Percentiles rank a stretch among this genome's conserved stretches.
Conservation (phyloP, 179 eudicot species). For the Drosera spatulata region DNA sequence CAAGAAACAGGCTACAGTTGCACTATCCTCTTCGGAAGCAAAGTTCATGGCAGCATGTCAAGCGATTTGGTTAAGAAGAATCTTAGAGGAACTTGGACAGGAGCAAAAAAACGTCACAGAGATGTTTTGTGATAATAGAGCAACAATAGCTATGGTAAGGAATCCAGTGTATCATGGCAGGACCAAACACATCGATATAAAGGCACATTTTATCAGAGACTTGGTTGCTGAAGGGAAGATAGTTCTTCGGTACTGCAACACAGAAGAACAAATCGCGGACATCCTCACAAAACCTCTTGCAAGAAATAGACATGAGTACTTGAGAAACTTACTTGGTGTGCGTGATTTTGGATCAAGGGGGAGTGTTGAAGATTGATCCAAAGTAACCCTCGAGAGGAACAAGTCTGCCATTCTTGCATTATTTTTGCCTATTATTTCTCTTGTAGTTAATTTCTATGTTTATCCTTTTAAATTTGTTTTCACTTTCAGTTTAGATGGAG, state of each 20-base stretch:
- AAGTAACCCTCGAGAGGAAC: too few relatives aligned
- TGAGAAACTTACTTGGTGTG: background rate
- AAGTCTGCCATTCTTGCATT: too few relatives aligned
- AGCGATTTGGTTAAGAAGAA: background rate
- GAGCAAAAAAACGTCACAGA: background rate
- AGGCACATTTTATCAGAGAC: background rate
- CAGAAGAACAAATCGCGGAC: background rate
- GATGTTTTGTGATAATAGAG: slow-evolving; percentile 1
- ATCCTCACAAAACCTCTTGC: background rate
- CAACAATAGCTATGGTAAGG: slow-evolving; percentile 3
- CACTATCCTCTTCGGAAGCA: background rate
- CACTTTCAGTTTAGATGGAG: too few relatives aligned
- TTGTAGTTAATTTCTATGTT: too few relatives aligned
- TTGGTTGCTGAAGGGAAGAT: background rate
- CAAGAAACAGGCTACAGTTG: background rate
- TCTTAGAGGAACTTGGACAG: background rate
- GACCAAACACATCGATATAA: slow-evolving; percentile 3
- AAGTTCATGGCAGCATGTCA: slow-evolving; percentile 2
- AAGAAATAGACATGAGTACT: background rate
- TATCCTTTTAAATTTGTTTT: too few relatives aligned
- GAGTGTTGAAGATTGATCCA: background rate
- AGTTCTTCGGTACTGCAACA: background rate
- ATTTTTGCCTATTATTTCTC: too few relatives aligned
- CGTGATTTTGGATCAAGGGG: background rate
- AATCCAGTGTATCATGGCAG: background rate